Evolutionary conservation across 495 filamentous ascomycete genomes (phyloP), one percentile per base, ranked within the genome.

Genomic region (Xeromyces bisporus): DNA sequence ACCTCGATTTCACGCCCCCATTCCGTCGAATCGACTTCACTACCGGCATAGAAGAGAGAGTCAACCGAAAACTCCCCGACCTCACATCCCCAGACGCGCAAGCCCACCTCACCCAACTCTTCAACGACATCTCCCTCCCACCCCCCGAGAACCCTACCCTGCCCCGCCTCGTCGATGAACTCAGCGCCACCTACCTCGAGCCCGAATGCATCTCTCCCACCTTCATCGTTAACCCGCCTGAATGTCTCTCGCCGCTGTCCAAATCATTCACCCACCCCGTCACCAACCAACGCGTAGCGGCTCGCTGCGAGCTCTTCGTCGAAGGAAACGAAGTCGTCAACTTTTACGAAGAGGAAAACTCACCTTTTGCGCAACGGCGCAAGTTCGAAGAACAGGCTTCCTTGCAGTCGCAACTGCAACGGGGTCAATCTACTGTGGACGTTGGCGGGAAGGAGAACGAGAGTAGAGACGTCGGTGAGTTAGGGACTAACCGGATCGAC

Each of bases 301-400:
- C 82, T 2, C 75, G 89, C 24, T 80, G 76, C 2, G 89, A 97
- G 50, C 71, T 97, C 23, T 96, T 94, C 56, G 68, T 93, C 44
- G 48, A 66, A 24, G 73, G 76, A 9, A 64, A 66, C 27, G 89
- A 97, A 44, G 56, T 92, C 18, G 80, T 87, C 6, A 97, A 97
- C 50, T 82, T 79, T 44, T 97, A 97, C 58, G 89, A 97, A 55
- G 89, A 97, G 56, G 89, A 97, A 55, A 97, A 96, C 53, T 80
- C 80, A 26, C 91, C 89, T 0, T 73, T 73, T 17, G 80, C 77
- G 36, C 89, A 97, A 51, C 64, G 82, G 14, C 62, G 73, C 31
- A 97, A 96, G 50, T 87, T 97, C 33, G 52, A 64, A 34, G 60
- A 68, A 35, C 76, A 80, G 43, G 36, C 69, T 2, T n/a, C n/a